Evolutionary conservation across 768 basidiomycete species (phyloP), one percentile per base, ranked within the genome.

Genomic region (Filobasidium floriforme): DNA sequence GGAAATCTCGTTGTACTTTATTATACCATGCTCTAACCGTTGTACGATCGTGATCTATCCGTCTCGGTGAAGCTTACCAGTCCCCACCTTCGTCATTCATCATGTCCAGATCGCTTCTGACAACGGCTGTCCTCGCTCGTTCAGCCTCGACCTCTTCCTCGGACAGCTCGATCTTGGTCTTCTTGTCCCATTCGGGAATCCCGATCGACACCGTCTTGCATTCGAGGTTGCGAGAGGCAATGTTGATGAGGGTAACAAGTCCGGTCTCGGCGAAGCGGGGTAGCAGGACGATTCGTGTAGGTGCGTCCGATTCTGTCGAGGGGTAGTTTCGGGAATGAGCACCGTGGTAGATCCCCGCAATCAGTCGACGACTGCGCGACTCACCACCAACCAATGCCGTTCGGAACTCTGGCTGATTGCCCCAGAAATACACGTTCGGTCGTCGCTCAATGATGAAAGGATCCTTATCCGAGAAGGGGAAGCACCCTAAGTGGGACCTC

Each of bases 371-470:
- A 9, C 22, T 6, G 29, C 54, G 15, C 54, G 52, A 65, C 68
- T 82, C 67, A 70, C 81, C 81, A 3, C 76, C 78, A 6, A 90
- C 84, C 44, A 93, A 67, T 61, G 84, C 83, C 3, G 92, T 94
- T 63, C 82, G 84, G 72, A 97, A 97, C 67, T 80, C 80, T 37
- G 88, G 86, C 79, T 97, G 93, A 67, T 90, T 90, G 41, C 96
- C 96, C n/a, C 93, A 82, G 70, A 93, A 82, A 77, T 97, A 98
- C 32, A 98, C 78, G 74, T 96, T 86, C 18, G 96, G 96, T 10
- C 90, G 88, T 74, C 87, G 83, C n/a, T 80, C 72, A 40, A 99
- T 82, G 64, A 96, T 82, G 80, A 99, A 99, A 0, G 96, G 96
- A 75, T 99, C 96, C 19, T 82, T 80, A 32, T 85, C 82, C 60